These are phyloP conservation scores for Amanita fuliginea DNA, from an alignment of 768 basidiomycete species.

Conservation along the genomic window DNA sequence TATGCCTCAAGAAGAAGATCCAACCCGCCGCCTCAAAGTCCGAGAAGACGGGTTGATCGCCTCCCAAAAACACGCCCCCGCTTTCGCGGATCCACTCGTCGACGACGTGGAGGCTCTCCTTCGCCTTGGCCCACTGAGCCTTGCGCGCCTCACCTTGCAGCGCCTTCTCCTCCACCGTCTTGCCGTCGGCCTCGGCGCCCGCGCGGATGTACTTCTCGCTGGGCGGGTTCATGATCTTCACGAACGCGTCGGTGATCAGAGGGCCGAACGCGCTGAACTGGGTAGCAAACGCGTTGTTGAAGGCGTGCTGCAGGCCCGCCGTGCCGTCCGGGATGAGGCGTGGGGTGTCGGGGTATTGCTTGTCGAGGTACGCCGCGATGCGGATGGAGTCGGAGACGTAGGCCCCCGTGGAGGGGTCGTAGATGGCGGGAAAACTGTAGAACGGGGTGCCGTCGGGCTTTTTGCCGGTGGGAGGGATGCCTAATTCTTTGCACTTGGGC, in stretches of 20 bases:
- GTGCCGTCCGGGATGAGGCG: conserved; percentile 14
- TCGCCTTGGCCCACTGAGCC: conserved; percentile 26
- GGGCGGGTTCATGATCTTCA: conserved; percentile 12
- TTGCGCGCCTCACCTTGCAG: conserved; percentile 19
- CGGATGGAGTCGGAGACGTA: conserved; percentile 27
- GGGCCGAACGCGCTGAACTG: neutral
- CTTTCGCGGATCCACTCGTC: conserved; percentile 17
- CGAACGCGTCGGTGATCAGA: neutral
- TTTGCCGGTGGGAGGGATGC: conserved; percentile 18
- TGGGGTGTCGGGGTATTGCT: conserved; percentile 24
- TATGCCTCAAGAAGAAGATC: neutral
- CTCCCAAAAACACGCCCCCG: too few relatives aligned
- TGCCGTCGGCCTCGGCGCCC: conserved; percentile 20
- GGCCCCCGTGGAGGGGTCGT: conserved; percentile 23
- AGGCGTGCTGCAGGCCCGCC: conserved; percentile 9
- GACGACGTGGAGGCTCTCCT: conserved; percentile 18
- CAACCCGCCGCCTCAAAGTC: conserved; percentile 1
- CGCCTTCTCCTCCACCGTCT: conserved; percentile 23
- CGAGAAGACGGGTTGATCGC: conserved; percentile 7
- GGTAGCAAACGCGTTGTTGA: neutral
- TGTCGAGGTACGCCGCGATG: conserved; percentile 38
- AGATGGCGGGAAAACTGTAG: conserved; percentile 31
- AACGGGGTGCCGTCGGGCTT: conserved; percentile 18
- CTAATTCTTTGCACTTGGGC: conserved; percentile 18
- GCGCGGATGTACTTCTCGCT: conserved; percentile 25